Conservation (phyloP, 352 stramenopile species). For the Phytopythium cucurbitacearum region DNA sequence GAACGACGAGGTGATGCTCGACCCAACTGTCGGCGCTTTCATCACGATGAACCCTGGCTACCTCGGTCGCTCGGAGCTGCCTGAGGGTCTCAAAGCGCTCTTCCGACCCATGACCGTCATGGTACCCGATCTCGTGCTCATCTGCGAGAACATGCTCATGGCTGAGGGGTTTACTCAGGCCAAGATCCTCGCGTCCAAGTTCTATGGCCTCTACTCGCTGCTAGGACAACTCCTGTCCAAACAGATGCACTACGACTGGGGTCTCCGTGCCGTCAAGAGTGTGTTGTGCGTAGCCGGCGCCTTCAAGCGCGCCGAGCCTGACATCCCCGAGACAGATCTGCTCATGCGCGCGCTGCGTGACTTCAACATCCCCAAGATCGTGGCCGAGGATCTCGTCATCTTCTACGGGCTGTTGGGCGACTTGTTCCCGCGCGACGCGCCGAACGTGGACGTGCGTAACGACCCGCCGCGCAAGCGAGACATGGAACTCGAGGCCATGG, state of each 20-base stretch:
- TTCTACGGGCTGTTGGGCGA: conserved; percentile 95
- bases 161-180: conserved; percentile 93
- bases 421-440: conserved; percentile 89
- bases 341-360: conserved; percentile 95
- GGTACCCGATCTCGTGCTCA: conserved; percentile 94
- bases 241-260: conserved; percentile 95
- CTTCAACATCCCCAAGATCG: conserved; percentile 97
- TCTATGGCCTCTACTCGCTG: conserved; percentile 94
- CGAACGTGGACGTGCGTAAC: conserved; percentile 86
- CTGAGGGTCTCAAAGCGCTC: conserved; percentile 93
- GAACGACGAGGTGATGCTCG: conserved; percentile 90
- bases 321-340: conserved; percentile 91
- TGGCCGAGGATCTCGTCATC: conserved; percentile 92
- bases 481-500: conserved; percentile 90
- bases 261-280: conserved; percentile 93
- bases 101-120: conserved; percentile 97
- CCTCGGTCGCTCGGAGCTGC: conserved; percentile 91
- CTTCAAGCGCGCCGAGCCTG: conserved; percentile 93
- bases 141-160: conserved; percentile 98
- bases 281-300: conserved; percentile 92
- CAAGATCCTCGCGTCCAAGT: conserved; percentile 94
- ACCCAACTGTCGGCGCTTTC: conserved; percentile 92
- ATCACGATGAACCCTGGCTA: conserved; percentile 98
- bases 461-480: conserved; percentile 91
- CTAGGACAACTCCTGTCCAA: conserved; percentile 92